Conservation (phyloP, 441 rosid genomes). For the Oxalis stricta region DNA sequence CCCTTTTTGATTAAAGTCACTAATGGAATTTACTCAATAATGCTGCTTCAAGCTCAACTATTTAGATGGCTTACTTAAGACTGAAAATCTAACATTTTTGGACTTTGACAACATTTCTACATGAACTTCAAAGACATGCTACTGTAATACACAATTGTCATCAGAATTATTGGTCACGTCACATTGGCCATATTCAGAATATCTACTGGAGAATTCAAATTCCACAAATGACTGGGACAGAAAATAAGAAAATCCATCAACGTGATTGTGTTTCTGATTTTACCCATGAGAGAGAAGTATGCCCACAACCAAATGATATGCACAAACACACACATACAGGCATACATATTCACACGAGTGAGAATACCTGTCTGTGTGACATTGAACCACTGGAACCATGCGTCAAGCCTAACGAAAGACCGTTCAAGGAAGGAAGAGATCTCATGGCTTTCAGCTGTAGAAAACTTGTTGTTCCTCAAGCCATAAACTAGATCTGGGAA, state of each 20-base stretch:
- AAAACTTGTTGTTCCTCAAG: slow-evolving; percentile 47
- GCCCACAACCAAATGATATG: neutral
- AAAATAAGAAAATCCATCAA: neutral
- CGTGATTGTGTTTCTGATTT: neutral
- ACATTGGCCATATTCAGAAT: too few species aligned
- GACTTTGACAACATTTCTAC: too few species aligned
- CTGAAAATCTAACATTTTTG: too few species aligned
- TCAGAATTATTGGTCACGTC: too few species aligned
- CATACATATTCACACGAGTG: too few species aligned
- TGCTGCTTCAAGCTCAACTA: neutral
- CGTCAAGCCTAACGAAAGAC: slow-evolving; percentile 86
- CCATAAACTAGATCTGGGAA: slow-evolving; percentile 63
- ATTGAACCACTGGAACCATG: slow-evolving; percentile 96
- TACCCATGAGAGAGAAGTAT: neutral
- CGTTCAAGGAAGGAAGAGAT: slow-evolving; percentile 59
- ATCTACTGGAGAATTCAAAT: too few species aligned
- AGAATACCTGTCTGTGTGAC: slow-evolving; percentile 83
- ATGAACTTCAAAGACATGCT: too few species aligned
- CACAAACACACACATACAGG: slow-evolving; percentile 1
- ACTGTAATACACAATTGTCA: too few species aligned
- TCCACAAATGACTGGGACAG: too few species aligned
- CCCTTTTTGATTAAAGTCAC: too few species aligned
- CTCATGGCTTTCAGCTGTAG: slow-evolving; percentile 44
- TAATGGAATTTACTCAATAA: neutral
- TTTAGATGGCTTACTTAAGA: too few species aligned